These are phyloP conservation scores for Ashbya aceris DNA, from an alignment of 1,139 yeast genomes.

Conservation along the genomic window DNA sequence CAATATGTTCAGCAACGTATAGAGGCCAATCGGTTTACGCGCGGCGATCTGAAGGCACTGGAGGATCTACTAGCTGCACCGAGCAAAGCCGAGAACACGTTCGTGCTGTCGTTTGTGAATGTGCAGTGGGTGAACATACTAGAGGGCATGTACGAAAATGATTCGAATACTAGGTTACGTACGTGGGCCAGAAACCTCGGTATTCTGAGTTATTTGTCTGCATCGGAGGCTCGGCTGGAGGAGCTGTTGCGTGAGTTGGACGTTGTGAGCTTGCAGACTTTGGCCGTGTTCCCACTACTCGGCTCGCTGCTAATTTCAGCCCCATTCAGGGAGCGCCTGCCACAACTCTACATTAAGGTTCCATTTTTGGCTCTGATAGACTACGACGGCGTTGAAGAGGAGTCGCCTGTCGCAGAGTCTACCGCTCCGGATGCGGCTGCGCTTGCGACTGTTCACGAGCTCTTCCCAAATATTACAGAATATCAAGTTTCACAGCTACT, in stretches of 20 bases:
- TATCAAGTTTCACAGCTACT: constrained; percentile 42
- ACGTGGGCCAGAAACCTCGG: constrained; percentile 39
- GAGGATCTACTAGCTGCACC: constrained; percentile 34
- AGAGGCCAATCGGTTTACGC: constrained; percentile 37
- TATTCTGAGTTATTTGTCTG: constrained; percentile 43
- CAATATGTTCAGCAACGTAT: constrained; percentile 36
- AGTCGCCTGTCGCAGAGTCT: background rate
- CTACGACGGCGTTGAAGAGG: constrained; percentile 1
- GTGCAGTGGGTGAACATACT: constrained; percentile 48
- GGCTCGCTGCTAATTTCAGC: constrained; percentile 46
- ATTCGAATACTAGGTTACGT: constrained; percentile 42
- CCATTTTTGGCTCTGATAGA: constrained; percentile 22
- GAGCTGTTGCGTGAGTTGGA: constrained; percentile 39
- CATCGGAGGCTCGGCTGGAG: constrained; percentile 39
- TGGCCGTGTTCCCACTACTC: constrained; percentile 43
- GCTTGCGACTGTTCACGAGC: constrained; percentile 36
- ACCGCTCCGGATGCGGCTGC: constrained; percentile 17
- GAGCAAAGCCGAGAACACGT: constrained; percentile 21
- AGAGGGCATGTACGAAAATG: constrained; percentile 49
- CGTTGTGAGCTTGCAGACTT: constrained; percentile 34
- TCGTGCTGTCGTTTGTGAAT: constrained; percentile 48
- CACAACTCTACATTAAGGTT: constrained; percentile 17
- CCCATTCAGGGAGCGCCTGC: constrained; percentile 40
- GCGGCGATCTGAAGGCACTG: constrained; percentile 38
- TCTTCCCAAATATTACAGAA: constrained; percentile 48